These are phyloP conservation scores for Penicillium sumatraense DNA, from an alignment of 2,329 filamentous ascomycete genomes.

Conservation along the genomic window DNA sequence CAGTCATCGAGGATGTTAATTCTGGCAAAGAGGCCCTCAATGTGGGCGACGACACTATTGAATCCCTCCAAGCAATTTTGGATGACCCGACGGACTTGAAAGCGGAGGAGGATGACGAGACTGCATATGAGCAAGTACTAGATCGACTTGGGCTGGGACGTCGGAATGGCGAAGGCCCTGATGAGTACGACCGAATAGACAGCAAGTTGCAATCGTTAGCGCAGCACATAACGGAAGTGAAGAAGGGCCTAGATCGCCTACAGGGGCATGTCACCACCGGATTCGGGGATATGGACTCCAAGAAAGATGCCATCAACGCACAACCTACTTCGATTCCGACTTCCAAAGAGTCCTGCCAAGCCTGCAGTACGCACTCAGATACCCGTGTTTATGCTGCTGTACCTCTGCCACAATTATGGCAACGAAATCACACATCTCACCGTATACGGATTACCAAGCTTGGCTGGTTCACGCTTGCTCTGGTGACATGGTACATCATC, in stretches of 20 bases:
- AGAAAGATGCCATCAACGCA: constrained; percentile 8
- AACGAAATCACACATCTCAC: constrained; percentile 30
- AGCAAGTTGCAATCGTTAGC: constrained; percentile 45
- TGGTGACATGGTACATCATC: constrained; percentile 54
- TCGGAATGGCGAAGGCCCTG: constrained; percentile 26
- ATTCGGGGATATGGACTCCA: not conserved
- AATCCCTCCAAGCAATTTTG: constrained; percentile 49
- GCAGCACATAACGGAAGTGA: constrained; percentile 47
- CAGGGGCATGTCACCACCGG: constrained; percentile 39
- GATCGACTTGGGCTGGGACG: constrained; percentile 27
- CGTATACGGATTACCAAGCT: constrained; percentile 42
- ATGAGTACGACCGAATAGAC: constrained; percentile 43
- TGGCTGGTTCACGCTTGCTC: constrained; percentile 44
- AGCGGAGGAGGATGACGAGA: constrained; percentile 36
- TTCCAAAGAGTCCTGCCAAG: constrained; percentile 22
- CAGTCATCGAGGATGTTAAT: constrained; percentile 46
- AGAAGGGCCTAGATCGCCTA: constrained; percentile 43
- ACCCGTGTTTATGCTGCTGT: constrained; percentile 37
- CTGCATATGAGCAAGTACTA: constrained; percentile 36
- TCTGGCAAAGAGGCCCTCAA: constrained; percentile 43
- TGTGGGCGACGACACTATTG: constrained; percentile 51
- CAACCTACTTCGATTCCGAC: not conserved
- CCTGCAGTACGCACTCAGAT: constrained; percentile 30
- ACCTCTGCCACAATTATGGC: constrained; percentile 43
- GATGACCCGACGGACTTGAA: constrained; percentile 35